Base-by-base conservation (phyloP, 2,329 filamentous ascomycete genomes). In the Penicillium sp. region DNA sequence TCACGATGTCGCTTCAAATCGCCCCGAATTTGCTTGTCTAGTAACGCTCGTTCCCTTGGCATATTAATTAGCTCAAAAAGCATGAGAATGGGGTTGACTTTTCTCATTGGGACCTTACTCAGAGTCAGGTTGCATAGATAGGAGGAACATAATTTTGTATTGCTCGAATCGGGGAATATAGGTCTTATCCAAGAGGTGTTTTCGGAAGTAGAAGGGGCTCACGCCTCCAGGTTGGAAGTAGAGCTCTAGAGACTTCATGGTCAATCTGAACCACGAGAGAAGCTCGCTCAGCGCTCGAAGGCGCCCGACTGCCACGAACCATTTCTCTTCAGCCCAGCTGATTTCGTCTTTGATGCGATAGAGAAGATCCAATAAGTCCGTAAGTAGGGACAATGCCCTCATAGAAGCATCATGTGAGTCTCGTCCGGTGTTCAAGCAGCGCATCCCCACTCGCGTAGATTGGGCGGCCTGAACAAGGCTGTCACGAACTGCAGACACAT, bases 221-320 rank as follows among this genome's bases (percentile, higher is more conserved):
- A 71, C 65, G 3, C 69, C 69, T 7, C 69, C 69, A 0, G 69
- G 69, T 31, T 72, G 69, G 25, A 72, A 65, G 29, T 70, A 67
- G 0, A 65, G 8, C 52, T 71, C 68, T 25, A 72, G 62, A 1
- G 65, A 51, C 23, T 59, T 58, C 33, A 69, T 58, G 0, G 58
- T 69, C 9, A 56, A 58, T 11, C 58, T 62, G 23, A 69, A 69
- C 26, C 49, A 64, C 0, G 20, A n/a, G 0, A 69, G 52, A 4
- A 69, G 18, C 31, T 71, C 67, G 4, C 55, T 55, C 3, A 72
- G 49, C 1, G 29, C 55, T 1, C 35, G 27, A 1, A 71, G 58
- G 3, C 68, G 66, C 0, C 53, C 22, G 1, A 56, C 9, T 7
- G 56, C 59, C 4, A 67, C 54, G 15, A 65, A 9, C 59, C 62